phyloP scores from a whole-genome alignment of 2,329 filamentous ascomycete species.

The Colletotrichum noveboracense region DNA sequence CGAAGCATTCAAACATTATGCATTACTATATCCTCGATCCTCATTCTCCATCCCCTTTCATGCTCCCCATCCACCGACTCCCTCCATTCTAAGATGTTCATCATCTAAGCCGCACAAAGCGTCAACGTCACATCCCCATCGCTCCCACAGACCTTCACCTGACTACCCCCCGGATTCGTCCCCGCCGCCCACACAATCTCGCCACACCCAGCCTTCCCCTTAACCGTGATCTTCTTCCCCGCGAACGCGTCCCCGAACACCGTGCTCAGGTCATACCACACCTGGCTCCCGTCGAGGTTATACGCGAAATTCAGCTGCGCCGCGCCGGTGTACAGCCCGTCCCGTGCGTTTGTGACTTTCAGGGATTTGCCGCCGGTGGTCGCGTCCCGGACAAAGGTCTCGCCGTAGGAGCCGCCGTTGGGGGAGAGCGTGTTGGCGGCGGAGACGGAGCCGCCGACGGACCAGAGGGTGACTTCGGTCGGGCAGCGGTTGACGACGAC shows the following conservation, averaged over 20 bases:
- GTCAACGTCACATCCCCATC: slow-evolving; percentile 38
- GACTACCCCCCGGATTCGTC: slow-evolving; percentile 37
- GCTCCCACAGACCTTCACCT: slow-evolving; percentile 40
- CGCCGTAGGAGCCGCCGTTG: slow-evolving; percentile 32
- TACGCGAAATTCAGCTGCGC: slow-evolving; percentile 46
- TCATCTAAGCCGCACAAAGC: slow-evolving; percentile 32
- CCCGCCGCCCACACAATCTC: slow-evolving; percentile 40
- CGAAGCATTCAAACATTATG: no score
- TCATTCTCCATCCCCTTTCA: no score
- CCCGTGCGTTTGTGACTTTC: slow-evolving; percentile 37
- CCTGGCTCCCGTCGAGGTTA: slow-evolving; percentile 34
- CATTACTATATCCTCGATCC: no score
- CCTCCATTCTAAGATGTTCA: background rate
- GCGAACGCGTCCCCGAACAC: slow-evolving; percentile 44
- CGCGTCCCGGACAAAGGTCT: slow-evolving; percentile 39
- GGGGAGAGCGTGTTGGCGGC: slow-evolving; percentile 29
- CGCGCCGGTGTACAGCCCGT: slow-evolving; percentile 44
- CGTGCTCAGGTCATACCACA: slow-evolving; percentile 46
- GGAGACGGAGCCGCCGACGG: slow-evolving; percentile 37
- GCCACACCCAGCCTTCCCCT: slow-evolving; percentile 33
- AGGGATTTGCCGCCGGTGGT: slow-evolving; percentile 41
- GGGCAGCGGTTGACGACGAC: slow-evolving; percentile 41
- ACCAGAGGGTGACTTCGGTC: slow-evolving; percentile 41
- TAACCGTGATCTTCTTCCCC: slow-evolving; percentile 35
- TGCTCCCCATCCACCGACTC: background rate